A percentile compares a stretch with the other conserved stretches of the same genome.
phyloP scores from a whole-genome alignment of 768 basidiomycete species.

The Candolleomyces aberdarensis region DNA sequence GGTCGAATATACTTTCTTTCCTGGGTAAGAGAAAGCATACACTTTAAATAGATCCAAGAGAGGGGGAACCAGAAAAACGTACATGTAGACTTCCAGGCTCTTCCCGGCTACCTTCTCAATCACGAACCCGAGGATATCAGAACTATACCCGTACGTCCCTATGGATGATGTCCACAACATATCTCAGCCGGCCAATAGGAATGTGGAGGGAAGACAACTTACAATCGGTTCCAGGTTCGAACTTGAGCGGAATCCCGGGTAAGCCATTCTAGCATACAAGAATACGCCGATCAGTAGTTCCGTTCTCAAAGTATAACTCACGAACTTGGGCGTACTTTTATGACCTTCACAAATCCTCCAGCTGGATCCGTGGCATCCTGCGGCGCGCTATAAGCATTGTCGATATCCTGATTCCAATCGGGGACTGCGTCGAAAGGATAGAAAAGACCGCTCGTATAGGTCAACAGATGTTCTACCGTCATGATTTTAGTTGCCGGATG shows the following conservation, averaged over 20 bases:
- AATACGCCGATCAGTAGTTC: not conserved
- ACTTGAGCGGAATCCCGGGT: constrained; percentile 25
- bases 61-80: not conserved
- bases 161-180: not conserved
- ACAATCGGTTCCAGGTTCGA: constrained; percentile 32
- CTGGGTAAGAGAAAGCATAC: constrained; percentile 8
- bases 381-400: constrained; percentile 5
- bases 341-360: not conserved
- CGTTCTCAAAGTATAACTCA: not conserved
- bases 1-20: constrained; percentile 27
- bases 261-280: constrained; percentile 19
- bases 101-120: constrained; percentile 26
- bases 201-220: not conserved
- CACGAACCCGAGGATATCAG: constrained; percentile 28
- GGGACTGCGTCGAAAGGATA: constrained; percentile 4
- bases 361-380: constrained; percentile 11
- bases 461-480: constrained; percentile 27
- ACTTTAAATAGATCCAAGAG: too few relatives aligned
- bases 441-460: constrained; percentile 31
- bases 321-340: not conserved
- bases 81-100: constrained; percentile 30
- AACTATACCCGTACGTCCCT: constrained; percentile 32
- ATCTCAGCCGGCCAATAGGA: not conserved
- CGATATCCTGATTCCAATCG: constrained; percentile 6
- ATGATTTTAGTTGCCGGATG: constrained; percentile 20